phyloP scores from a whole-genome alignment of 306 rosid genomes.

The Cyamopsis tetragonoloba region DNA sequence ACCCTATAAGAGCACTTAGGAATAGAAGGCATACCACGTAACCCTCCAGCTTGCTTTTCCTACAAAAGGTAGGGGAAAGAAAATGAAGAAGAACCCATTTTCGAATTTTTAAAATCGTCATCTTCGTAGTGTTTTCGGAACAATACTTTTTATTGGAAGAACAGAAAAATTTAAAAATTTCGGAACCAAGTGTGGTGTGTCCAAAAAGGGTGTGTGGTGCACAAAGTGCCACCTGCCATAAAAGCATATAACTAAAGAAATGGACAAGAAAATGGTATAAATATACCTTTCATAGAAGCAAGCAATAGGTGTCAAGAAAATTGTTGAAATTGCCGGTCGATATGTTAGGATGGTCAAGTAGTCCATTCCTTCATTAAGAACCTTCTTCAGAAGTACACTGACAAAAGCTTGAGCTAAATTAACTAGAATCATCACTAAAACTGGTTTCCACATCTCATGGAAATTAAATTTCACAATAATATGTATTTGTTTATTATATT shows the following conservation, averaged over 20 bases:
- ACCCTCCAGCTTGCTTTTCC: conserved; percentile 46
- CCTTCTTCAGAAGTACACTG: conserved; percentile 64
- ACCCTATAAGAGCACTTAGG: conserved; percentile 79
- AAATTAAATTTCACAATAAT: conserved; percentile 25
- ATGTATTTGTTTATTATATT: not conserved
- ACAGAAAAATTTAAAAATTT: too few species aligned
- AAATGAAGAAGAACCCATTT: too few species aligned
- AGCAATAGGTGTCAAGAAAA: conserved; percentile 68
- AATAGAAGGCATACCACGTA: conserved; percentile 55
- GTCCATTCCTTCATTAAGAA: conserved; percentile 55
- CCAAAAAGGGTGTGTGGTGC: too few species aligned
- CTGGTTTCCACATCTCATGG: conserved; percentile 43
- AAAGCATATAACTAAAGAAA: not conserved
- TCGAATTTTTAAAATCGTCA: too few species aligned
- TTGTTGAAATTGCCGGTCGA: conserved; percentile 52
- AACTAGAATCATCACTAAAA: conserved; percentile 46
- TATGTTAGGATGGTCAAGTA: conserved; percentile 48
- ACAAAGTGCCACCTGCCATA: too few species aligned
- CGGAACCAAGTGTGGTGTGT: too few species aligned
- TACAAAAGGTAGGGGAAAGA: too few species aligned
- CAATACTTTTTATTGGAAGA: too few species aligned
- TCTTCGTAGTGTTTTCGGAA: too few species aligned
- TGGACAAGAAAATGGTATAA: not conserved
- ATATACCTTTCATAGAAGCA: conserved; percentile 63
- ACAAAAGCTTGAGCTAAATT: conserved; percentile 63